These are phyloP conservation scores for Nicotiana obtusifolia DNA, from an alignment of 257 asterid genomes.

Conservation along the genomic window DNA sequence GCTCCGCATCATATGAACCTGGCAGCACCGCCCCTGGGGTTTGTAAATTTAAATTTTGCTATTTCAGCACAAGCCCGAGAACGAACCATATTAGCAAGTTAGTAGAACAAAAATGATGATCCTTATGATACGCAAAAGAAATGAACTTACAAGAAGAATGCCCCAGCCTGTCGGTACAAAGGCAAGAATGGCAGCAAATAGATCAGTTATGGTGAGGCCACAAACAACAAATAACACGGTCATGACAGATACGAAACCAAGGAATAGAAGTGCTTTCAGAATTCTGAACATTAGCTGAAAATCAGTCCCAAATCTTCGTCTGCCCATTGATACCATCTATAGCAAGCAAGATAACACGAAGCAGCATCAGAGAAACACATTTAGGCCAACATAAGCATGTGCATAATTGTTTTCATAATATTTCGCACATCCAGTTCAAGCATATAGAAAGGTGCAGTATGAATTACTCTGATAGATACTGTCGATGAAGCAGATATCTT, in stretches of 20 bases:
- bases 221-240: conserved; percentile 81
- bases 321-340: conserved; percentile 96
- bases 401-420: neutral
- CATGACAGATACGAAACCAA: conserved; percentile 89
- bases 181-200: conserved; percentile 84
- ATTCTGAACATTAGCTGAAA: conserved; percentile 99
- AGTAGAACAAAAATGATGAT: neutral
- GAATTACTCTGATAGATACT: neutral
- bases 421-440: neutral
- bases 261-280: conserved; percentile 85
- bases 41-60: neutral
- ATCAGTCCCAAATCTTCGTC: conserved; percentile 89
- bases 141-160: conserved; percentile 59
- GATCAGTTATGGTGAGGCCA: conserved; percentile 58
- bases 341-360: conserved; percentile 1
- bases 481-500: neutral
- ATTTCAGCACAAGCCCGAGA: neutral
- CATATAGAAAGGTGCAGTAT: neutral
- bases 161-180: conserved; percentile 99
- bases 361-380: neutral
- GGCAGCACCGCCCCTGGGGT: neutral
- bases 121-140: neutral
- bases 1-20: too few relatives aligned
- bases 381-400: neutral
- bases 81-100: neutral